Evolutionary conservation across 1,139 yeast species (phyloP).

Genomic region (Geotrichum cucujoidarum): DNA sequence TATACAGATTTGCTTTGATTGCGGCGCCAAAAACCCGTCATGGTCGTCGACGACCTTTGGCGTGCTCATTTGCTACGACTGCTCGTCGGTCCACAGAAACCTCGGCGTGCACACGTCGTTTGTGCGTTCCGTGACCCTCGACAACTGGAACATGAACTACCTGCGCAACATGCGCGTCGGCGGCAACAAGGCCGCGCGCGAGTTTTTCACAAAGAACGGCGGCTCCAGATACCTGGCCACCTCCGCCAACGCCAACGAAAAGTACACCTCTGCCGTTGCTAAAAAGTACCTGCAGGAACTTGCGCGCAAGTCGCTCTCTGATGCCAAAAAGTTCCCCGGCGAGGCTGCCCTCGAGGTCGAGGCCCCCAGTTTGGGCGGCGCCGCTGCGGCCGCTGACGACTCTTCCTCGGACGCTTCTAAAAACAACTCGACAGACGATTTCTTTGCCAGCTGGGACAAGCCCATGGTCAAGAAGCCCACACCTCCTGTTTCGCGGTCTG

Average conservation of each 20-base stretch:
- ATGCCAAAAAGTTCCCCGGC: conserved; percentile 65
- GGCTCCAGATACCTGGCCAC: conserved; percentile 63
- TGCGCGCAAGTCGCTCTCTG: conserved; percentile 60
- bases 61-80: conserved; percentile 89
- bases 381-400: conserved; percentile 34
- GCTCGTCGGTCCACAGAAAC: conserved; percentile 95
- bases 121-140: conserved; percentile 95
- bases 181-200: conserved; percentile 74
- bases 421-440: conserved; percentile 59
- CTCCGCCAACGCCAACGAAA: conserved; percentile 61
- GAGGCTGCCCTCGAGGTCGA: conserved; percentile 47
- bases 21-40: conserved; percentile 93
- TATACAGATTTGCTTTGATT: conserved; percentile 75
- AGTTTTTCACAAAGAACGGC: conserved; percentile 73
- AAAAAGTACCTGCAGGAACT: conserved; percentile 72
- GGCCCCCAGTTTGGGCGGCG: conserved; percentile 30
- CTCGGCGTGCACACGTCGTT: conserved; percentile 95
- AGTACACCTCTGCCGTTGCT: conserved; percentile 79
- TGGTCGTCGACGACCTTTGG: conserved; percentile 99
- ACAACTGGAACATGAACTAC: conserved; percentile 92
- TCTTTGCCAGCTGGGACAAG: conserved; percentile 87
- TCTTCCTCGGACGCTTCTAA: conserved; percentile 34
- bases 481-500: conserved; percentile 52
- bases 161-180: conserved; percentile 88
- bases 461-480: conserved; percentile 48